These are phyloP conservation scores for Andrographis paniculata DNA, from an alignment of 305 asterid genomes.

Conservation along the genomic window DNA sequence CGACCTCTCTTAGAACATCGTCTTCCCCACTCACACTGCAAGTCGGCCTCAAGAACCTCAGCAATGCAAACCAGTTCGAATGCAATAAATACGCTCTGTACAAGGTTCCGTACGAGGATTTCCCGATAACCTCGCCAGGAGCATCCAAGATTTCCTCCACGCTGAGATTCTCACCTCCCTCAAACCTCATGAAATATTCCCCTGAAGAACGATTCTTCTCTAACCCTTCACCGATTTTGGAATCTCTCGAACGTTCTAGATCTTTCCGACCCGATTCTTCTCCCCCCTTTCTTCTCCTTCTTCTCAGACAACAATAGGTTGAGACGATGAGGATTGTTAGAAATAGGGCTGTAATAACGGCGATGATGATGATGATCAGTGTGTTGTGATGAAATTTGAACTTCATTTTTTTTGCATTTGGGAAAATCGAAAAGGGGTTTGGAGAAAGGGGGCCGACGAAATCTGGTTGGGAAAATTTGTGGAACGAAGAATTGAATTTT, in stretches of 20 bases:
- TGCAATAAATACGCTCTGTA: slow-evolving; percentile 63
- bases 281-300: slow-evolving; percentile 28
- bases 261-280: slow-evolving; percentile 33
- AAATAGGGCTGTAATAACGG: no score
- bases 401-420: slow-evolving; percentile 58
- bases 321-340: slow-evolving; percentile 25
- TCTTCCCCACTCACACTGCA: slow-evolving; percentile 62
- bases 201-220: slow-evolving; percentile 31
- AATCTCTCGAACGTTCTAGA: slow-evolving; percentile 33
- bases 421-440: slow-evolving; percentile 17
- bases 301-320: slow-evolving; percentile 27
- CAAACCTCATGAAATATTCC: slow-evolving; percentile 61
- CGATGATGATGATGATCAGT: no score
- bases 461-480: no score
- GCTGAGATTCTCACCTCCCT: slow-evolving; percentile 67
- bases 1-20: slow-evolving; percentile 48
- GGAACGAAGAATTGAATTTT: no score
- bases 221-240: slow-evolving; percentile 33
- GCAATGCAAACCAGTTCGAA: slow-evolving; percentile 44
- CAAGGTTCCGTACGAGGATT: slow-evolving; percentile 80
- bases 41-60: slow-evolving; percentile 87
- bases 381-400: no score
- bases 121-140: slow-evolving; percentile 94
- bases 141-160: slow-evolving; percentile 75
- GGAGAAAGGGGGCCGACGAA: background rate